A percentile compares a stretch with the other conserved stretches of the same genome.
phyloP scores from a whole-genome alignment of 1,139 yeast species.

The Debaryomycetaceae sp. region DNA sequence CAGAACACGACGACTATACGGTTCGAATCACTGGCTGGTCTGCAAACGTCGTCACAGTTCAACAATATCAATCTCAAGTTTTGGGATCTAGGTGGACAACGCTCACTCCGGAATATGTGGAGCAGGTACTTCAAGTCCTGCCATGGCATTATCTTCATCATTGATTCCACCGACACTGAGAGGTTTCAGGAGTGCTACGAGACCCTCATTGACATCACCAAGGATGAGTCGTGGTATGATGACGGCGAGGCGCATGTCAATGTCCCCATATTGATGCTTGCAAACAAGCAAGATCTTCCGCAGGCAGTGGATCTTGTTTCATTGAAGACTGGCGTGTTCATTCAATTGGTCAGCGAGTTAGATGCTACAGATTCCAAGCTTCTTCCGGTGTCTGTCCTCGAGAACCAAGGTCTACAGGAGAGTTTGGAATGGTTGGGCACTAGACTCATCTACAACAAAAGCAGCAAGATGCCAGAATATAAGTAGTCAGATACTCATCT shows the following conservation, averaged over 20 bases:
- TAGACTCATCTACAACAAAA: constrained; percentile 73
- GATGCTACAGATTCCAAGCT: constrained; percentile 91
- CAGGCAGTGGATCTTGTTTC: constrained; percentile 68
- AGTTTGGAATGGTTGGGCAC: constrained; percentile 87
- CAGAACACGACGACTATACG: constrained; percentile 59
- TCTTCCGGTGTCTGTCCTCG: constrained; percentile 83
- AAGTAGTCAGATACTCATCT: constrained; percentile 11
- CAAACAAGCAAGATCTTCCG: constrained; percentile 90
- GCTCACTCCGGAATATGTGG: constrained; percentile 80
- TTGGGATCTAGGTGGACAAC: constrained; percentile 98
- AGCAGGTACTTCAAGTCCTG: constrained; percentile 78
- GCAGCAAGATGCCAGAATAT: constrained; percentile 66
- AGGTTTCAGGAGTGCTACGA: constrained; percentile 81
- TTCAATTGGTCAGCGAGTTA: constrained; percentile 70
- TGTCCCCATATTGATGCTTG: constrained; percentile 88
- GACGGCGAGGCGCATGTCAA: constrained; percentile 53
- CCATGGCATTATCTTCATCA: constrained; percentile 88
- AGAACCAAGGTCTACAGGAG: constrained; percentile 81
- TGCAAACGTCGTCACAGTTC: constrained; percentile 29
- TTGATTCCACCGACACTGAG: constrained; percentile 83
- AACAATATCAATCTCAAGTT: constrained; percentile 63
- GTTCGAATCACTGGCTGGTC: constrained; percentile 28
- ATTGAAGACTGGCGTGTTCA: constrained; percentile 79
- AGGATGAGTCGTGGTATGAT: constrained; percentile 46
- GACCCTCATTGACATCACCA: constrained; percentile 46